Conservation (phyloP, 768 basidiomycete genomes). For the Piloderma croceum region DNA sequence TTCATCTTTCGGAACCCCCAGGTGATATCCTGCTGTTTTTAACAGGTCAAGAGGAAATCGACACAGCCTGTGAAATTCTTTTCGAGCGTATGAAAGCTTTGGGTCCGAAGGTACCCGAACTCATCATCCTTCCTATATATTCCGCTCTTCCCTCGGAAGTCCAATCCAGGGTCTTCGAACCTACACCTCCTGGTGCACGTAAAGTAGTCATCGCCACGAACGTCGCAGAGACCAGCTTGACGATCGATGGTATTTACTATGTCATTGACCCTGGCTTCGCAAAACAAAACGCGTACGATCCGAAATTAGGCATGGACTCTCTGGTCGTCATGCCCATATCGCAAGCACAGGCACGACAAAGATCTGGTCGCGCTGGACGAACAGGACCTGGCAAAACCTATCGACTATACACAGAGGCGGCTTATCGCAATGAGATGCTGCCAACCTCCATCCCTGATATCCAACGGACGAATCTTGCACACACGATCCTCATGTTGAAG, state of each 20-base stretch:
- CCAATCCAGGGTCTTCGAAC: conserved; percentile 96
- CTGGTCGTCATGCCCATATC: conserved; percentile 98
- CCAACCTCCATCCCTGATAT: conserved; percentile 98
- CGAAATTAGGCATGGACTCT: conserved; percentile 96
- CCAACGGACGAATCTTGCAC: conserved; percentile 87
- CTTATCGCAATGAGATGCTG: conserved; percentile 98
- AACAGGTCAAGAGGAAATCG: conserved; percentile 98
- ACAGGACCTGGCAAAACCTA: conserved; percentile 99
- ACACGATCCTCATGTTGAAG: conserved; percentile 91
- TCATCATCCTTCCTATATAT: conserved; percentile 95
- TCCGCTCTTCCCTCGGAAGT: conserved; percentile 97
- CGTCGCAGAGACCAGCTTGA: conserved; percentile 96
- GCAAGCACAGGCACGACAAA: conserved; percentile 94
- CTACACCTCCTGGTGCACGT: conserved; percentile 95
- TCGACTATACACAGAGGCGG: conserved; percentile 95
- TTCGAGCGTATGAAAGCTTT: conserved; percentile 99
- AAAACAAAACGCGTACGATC: conserved; percentile 98
- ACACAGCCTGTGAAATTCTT: conserved; percentile 94
- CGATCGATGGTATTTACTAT: conserved; percentile 98
- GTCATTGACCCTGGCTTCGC: conserved; percentile 98
- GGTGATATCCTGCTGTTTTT: conserved; percentile 96
- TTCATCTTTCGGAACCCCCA: conserved; percentile 95
- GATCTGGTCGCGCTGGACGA: conserved; percentile 92
- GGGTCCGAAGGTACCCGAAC: conserved; percentile 96
- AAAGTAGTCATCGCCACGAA: conserved; percentile 99